phyloP scores from a whole-genome alignment of 1,284 basidiomycete genomes.

The Ceratobasidium sp. region DNA sequence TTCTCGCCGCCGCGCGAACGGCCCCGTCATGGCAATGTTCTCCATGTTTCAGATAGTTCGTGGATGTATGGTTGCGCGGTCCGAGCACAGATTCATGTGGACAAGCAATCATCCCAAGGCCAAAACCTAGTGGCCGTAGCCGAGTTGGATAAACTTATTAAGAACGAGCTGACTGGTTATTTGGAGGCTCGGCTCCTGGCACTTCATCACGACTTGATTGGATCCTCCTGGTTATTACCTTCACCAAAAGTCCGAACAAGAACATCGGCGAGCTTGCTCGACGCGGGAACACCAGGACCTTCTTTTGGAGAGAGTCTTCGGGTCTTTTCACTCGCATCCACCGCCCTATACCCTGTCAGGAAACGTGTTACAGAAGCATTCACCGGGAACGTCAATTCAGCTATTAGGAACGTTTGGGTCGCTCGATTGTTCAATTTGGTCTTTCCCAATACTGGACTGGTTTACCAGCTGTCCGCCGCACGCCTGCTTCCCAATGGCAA shows the following conservation, averaged over 20 bases:
- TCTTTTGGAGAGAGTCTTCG: not conserved
- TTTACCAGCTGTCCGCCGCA: not conserved
- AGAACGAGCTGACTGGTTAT: not conserved
- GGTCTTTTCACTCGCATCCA: not conserved
- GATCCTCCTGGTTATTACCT: not conserved
- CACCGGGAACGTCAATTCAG: not conserved
- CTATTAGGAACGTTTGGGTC: conserved; percentile 3
- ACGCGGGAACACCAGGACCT: not conserved
- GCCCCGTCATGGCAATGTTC: not conserved
- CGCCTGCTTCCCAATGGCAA: not conserved
- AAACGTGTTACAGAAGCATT: not conserved
- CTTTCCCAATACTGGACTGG: conserved; percentile 1
- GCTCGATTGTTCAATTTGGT: not conserved
- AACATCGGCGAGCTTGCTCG: too few relatives aligned
- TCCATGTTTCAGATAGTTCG: not conserved
- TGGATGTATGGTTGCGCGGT: not conserved
- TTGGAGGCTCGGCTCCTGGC: not conserved
- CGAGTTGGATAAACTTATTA: conserved; percentile 6
- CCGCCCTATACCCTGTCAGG: not conserved
- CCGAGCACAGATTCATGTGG: not conserved
- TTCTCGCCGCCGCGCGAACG: too few relatives aligned
- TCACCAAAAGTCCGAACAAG: too few relatives aligned
- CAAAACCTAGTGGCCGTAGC: not conserved
- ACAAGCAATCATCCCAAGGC: conserved; percentile 4
- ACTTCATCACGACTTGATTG: not conserved